Base-by-base conservation (phyloP, 1,284 basidiomycete genomes). In the Austroboletus novae-zelandiae region DNA sequence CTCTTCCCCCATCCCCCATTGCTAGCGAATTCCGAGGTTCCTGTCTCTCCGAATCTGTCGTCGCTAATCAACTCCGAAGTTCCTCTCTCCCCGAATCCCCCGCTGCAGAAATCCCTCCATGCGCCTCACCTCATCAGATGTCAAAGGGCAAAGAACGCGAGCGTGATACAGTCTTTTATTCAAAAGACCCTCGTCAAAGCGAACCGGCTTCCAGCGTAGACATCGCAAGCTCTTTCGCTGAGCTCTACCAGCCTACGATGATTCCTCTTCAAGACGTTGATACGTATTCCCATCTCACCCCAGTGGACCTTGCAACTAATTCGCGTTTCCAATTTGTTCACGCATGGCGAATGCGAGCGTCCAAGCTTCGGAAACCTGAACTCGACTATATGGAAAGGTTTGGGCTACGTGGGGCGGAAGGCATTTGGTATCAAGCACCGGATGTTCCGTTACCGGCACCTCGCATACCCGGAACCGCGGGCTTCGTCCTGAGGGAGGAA, bases 61-160 rank as follows among this genome's bases (percentile, higher is more conserved):
- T 23, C 5, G 20, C 20, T 23, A 5, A 5, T 5, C 4, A 23
- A 20, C 17, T 13, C n/a, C 5, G 25, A 35, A 3, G 20, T 23
- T 23, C 20, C 20, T 23, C 20, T 9, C 9, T 18, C 14, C 37
- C 43, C 5, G 48, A 52, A 42, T 25, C 45, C 5, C 13, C 29
- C 6, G 41, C 32, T 25, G 23, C 25, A 31, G 9, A 45, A 15
- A 27, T 40, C 10, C 49, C 20, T 20, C 10, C 40, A 13, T 14
- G 11, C 35, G 3, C 35, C 14, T 10, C 31, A 32, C 31, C 31
- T 6, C 13, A 9, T 7, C 34, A 32, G 34, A 48, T 42, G 42
- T 17, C 23, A 1, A 67, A 67, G 45, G 55, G 44, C 1, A 67
- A 65, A 54, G 62, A 62, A 51, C 66, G 46, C 39, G 55, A 56